Base-by-base conservation (phyloP, 2,329 filamentous ascomycete species). In the Chaetomiaceae sp. region DNA sequence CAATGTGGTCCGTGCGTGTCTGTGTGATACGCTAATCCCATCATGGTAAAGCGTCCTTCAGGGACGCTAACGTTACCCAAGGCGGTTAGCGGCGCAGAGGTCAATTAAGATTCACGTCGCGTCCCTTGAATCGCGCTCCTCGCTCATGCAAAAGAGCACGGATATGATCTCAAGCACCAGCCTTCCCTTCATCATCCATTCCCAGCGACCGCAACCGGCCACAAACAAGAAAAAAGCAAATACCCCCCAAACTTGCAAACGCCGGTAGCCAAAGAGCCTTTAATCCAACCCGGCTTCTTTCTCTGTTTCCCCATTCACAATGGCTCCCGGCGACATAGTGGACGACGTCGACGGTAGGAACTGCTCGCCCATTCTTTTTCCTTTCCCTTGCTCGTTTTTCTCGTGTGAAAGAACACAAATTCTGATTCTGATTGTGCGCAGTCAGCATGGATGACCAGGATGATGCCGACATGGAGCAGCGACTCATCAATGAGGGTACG, bases 401-500 rank as follows among this genome's bases (percentile, higher is more conserved):
- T 27, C 25, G 12, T 27, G 25, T 33, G 14, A 33, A 33, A 35
- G 16, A 13, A 50, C 38, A 41, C 50, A 58, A 60, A 27, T n/a
- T n/a, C n/a, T n/a, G 25, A 30, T 35, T 25, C 62, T 56, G 48
- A 60, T 49, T 41, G n/a, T 40, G 52, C 14, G 23, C 52, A 75
- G 76, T 73, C 61, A 70, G 72, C 33, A 70, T 76, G 69, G 70
- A 77, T 41, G 78, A 82, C 55, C 85, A 90, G 52, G 86, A 88
- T 47, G 84, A 87, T 53, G 77, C 85, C 66, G 78, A 87, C 65
- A 72, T 81, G 60, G 83, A 88, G 65, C 86, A 95, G 70, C 90
- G 95, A 71, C 77, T 95, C 55, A 90, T 97, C 71, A 97, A 97
- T 62, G 93, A 99, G 75, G 87, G 86, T 86, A 73, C 3, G 52